phyloP scores from a whole-genome alignment of 2,329 filamentous ascomycete species.

The Colletotrichum navitas region DNA sequence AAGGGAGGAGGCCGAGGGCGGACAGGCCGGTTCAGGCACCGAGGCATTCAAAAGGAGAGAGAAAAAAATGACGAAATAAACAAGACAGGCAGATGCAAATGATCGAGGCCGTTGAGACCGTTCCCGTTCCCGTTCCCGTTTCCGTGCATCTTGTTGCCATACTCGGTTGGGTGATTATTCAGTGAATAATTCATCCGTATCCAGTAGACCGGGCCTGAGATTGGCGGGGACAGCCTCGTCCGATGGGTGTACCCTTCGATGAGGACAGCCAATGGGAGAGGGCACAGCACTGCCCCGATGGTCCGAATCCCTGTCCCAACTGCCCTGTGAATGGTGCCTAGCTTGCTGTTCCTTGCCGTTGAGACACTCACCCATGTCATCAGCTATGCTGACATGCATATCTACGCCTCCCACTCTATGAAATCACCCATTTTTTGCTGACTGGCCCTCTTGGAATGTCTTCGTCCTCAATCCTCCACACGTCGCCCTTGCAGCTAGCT shows the following conservation, averaged over 20 bases:
- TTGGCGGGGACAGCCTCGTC: neutral
- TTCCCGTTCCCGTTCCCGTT: neutral
- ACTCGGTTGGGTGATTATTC: too few relatives aligned
- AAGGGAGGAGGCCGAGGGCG: conserved; percentile 1
- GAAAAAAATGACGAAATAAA: neutral
- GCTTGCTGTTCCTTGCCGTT: conserved; percentile 22
- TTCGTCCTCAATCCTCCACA: conserved; percentile 16
- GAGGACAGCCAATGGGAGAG: neutral
- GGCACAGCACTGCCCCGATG: conserved; percentile 1
- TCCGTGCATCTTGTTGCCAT: neutral
- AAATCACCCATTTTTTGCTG: conserved; percentile 22
- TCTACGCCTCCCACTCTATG: conserved; percentile 28
- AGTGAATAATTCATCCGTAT: neutral
- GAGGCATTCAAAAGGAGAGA: neutral
- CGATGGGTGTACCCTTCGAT: conserved; percentile 1
- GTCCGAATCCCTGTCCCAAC: conserved; percentile 30
- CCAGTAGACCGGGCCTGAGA: neutral
- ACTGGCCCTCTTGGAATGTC: conserved; percentile 10
- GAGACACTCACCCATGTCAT: conserved; percentile 19
- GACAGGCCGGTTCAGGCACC: neutral
- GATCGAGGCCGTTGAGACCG: neutral
- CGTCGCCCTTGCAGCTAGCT: neutral
- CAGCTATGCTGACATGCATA: conserved; percentile 42
- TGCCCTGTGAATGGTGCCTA: conserved; percentile 19
- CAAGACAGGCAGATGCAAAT: neutral